phyloP scores from a whole-genome alignment of 2,329 filamentous ascomycete species.

The Aureobasidium sp. region DNA sequence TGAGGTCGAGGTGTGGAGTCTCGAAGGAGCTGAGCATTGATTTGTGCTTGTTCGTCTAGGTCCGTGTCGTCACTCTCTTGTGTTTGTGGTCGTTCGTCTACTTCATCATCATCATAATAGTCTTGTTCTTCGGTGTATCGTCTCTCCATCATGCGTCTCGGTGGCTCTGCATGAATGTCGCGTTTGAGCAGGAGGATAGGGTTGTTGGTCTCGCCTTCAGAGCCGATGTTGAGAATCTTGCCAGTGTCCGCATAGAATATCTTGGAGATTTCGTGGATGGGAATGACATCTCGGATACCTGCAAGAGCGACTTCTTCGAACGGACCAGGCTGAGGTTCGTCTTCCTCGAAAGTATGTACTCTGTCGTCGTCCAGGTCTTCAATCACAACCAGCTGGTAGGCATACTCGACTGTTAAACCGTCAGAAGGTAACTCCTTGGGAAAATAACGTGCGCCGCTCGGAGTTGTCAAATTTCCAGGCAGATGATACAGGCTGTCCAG shows the following conservation, averaged over 20 bases:
- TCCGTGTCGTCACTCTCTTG: conserved; percentile 12
- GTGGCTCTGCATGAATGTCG: conserved; percentile 57
- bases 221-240: conserved; percentile 77
- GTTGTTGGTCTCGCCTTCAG: conserved; percentile 60
- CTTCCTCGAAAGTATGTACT: conserved; percentile 59
- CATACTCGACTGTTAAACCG: conserved; percentile 55
- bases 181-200: conserved; percentile 69
- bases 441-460: conserved; percentile 19
- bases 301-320: conserved; percentile 57
- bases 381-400: conserved; percentile 73
- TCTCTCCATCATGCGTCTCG: conserved; percentile 49
- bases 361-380: conserved; percentile 73
- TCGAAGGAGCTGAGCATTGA: conserved; percentile 39
- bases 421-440: conserved; percentile 32
- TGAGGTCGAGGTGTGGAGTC: conserved; percentile 31
- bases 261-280: conserved; percentile 72
- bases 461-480: conserved; percentile 23
- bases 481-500: conserved; percentile 47
- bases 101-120: conserved; percentile 28
- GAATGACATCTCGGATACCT: conserved; percentile 60
- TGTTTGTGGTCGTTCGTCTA: conserved; percentile 22
- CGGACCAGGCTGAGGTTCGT: conserved; percentile 47
- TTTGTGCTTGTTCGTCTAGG: conserved; percentile 36
- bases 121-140: conserved; percentile 29
- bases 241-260: conserved; percentile 92